These are phyloP conservation scores for Adansonia gregorii DNA, from an alignment of 441 rosid species.

Conservation along the genomic window DNA sequence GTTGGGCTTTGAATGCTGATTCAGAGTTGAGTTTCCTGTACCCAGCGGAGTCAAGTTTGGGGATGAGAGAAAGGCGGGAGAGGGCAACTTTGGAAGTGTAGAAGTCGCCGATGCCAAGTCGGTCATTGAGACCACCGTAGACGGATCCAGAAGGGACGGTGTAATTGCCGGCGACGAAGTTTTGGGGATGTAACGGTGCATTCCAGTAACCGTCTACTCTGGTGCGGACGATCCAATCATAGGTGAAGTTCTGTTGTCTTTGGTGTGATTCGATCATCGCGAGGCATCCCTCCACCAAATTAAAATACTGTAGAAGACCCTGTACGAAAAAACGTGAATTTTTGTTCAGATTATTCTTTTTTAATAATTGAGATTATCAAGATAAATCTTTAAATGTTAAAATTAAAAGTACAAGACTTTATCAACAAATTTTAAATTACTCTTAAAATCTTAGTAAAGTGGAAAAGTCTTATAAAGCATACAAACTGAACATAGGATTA, in stretches of 20 bases:
- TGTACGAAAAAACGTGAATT: slow-evolving; percentile 27
- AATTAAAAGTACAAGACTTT: no score
- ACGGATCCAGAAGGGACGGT: slow-evolving; percentile 82
- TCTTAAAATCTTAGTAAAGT: no score
- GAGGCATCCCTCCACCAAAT: slow-evolving; percentile 82
- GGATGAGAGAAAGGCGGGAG: slow-evolving; percentile 79
- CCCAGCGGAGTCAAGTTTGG: slow-evolving; percentile 66
- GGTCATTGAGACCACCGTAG: slow-evolving; percentile 92
- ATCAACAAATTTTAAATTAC: no score
- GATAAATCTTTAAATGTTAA: no score
- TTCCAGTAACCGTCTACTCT: slow-evolving; percentile 92
- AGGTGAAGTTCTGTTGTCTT: slow-evolving; percentile 50
- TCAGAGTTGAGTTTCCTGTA: slow-evolving; percentile 77
- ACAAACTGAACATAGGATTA: no score
- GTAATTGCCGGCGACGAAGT: slow-evolving; percentile 66
- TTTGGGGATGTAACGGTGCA: slow-evolving; percentile 59
- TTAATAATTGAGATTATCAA: no score
- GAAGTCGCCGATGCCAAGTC: slow-evolving; percentile 81
- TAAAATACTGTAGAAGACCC: slow-evolving; percentile 90
- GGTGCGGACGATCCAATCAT: slow-evolving; percentile 90
- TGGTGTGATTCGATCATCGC: slow-evolving; percentile 69
- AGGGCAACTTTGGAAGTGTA: slow-evolving; percentile 68
- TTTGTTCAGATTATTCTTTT: not conserved
- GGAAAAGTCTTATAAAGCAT: no score
- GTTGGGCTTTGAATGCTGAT: slow-evolving; percentile 82